Percentiles rank a stretch among this genome's conserved stretches.
Evolutionary conservation across 257 asterid species (phyloP).

Genomic region (Nicotiana otophora): DNA sequence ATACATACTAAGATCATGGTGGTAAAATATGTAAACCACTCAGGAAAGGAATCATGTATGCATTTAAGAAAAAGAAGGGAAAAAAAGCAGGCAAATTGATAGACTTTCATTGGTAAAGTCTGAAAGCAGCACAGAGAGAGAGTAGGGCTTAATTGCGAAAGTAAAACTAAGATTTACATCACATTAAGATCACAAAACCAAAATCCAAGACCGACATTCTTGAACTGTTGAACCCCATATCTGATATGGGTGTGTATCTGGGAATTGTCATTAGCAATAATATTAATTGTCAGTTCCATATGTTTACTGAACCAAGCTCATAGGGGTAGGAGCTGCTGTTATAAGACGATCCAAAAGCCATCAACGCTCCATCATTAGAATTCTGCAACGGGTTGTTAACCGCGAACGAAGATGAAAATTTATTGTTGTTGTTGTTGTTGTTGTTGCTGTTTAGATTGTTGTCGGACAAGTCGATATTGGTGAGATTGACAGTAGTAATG

Average conservation of each 20-base stretch:
- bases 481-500: constrained; percentile 43
- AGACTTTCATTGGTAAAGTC: neutral
- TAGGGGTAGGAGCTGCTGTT: neutral
- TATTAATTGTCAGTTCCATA: neutral
- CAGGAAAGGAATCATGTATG: neutral
- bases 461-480: constrained; percentile 14
- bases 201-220: neutral
- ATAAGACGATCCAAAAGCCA: constrained; percentile 29
- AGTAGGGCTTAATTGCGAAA: too few species aligned
- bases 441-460: neutral
- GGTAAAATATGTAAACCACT: too few species aligned
- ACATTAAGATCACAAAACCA: too few species aligned
- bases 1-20: too few species aligned
- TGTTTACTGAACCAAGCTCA: too few species aligned
- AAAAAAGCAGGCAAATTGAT: too few species aligned
- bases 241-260: neutral
- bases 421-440: neutral
- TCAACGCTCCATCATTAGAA: constrained; percentile 30
- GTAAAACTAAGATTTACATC: neutral
- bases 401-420: too few species aligned
- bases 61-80: too few species aligned
- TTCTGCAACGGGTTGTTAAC: constrained; percentile 17
- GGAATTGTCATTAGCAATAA: neutral
- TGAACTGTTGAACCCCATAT: neutral
- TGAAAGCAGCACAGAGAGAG: neutral